Conservation (phyloP, 495 filamentous ascomycete genomes). For the Cladorrhinum samala region DNA sequence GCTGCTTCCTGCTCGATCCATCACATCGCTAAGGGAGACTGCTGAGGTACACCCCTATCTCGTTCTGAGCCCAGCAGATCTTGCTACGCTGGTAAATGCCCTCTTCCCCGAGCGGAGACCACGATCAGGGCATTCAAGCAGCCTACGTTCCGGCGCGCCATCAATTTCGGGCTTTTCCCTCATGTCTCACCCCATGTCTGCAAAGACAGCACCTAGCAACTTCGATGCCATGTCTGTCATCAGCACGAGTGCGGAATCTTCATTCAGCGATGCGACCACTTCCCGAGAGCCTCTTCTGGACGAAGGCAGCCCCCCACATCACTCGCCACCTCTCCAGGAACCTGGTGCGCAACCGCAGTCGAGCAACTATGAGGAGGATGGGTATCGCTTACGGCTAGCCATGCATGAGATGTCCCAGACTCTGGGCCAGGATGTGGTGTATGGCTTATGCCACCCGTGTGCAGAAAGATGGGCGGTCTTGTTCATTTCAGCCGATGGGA, state of each 20-base stretch:
- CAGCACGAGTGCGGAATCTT: slow-evolving; percentile 61
- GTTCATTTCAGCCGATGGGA: slow-evolving; percentile 67
- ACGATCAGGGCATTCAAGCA: slow-evolving; percentile 45
- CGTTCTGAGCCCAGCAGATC: slow-evolving; percentile 66
- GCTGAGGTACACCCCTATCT: slow-evolving; percentile 66
- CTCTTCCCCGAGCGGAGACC: slow-evolving; percentile 62
- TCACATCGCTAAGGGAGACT: slow-evolving; percentile 64
- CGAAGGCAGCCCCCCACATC: slow-evolving; percentile 37
- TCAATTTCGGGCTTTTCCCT: slow-evolving; percentile 58
- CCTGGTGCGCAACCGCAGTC: slow-evolving; percentile 27
- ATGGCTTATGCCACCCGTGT: slow-evolving; percentile 63
- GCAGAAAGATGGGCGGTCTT: slow-evolving; percentile 70
- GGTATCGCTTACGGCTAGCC: slow-evolving; percentile 48
- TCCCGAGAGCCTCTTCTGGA: slow-evolving; percentile 60
- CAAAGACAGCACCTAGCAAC: slow-evolving; percentile 36
- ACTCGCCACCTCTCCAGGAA: slow-evolving; percentile 37
- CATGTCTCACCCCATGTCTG: slow-evolving; percentile 44
- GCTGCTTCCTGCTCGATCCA: slow-evolving; percentile 59
- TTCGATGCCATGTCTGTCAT: slow-evolving; percentile 56
- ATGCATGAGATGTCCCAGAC: slow-evolving; percentile 60
- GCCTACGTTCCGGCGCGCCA: slow-evolving; percentile 57
- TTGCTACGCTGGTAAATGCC: slow-evolving; percentile 62
- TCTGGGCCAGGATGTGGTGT: slow-evolving; percentile 52
- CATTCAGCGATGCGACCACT: slow-evolving; percentile 60
- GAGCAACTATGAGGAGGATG: slow-evolving; percentile 49